Base-by-base conservation (phyloP, 2,329 filamentous ascomycete genomes). In the Apiospora malaysiana region DNA sequence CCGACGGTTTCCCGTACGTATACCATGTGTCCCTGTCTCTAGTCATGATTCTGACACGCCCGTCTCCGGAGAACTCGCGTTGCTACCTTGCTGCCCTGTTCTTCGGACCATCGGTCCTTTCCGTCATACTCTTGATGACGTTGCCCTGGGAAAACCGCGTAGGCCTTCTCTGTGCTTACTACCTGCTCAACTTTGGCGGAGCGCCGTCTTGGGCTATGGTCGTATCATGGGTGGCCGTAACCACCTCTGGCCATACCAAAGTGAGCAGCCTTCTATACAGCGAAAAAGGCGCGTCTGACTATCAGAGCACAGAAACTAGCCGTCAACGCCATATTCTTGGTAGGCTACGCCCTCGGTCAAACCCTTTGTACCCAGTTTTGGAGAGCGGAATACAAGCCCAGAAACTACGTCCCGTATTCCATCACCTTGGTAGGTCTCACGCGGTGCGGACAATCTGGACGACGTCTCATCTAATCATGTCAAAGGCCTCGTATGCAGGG, bases 371-470 rank as follows among this genome's bases (percentile, higher is more conserved):
- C 69, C 10, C 69, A 70, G 32, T 70, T 70, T n/a, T 70, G 69
- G 69, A 43, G 56, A 47, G 69, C 66, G 18, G n/a, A 71, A 59
- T 71, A 71, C 45, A 71, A 71, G 70, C 70, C 70, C 25, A 45
- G 70, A 10, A 71, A 71, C 47, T 68, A 68, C 43, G 70, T 71
- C 10, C 70, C 70, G 21, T 69, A 68, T 25, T 65, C 32, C 18
- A 71, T 71, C 37, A 42, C 23, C 14, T 51, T 71, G 7, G 70
- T 71, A 37, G 18, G 70, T 49, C 18, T 27, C 18, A 21, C 16
- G 45, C 40, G 9, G 9, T 18, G 3, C 4, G 16, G 9, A 18
- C 42, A 45, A 16, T 14, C 16, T 9, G 16, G 42, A 14, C 2
- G 4, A 16, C 42, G 4, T 23, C 9, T 23, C 21, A 23, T 49